Base-by-base conservation (phyloP, 768 basidiomycete species). In the Leccinum olivaceopallidum region DNA sequence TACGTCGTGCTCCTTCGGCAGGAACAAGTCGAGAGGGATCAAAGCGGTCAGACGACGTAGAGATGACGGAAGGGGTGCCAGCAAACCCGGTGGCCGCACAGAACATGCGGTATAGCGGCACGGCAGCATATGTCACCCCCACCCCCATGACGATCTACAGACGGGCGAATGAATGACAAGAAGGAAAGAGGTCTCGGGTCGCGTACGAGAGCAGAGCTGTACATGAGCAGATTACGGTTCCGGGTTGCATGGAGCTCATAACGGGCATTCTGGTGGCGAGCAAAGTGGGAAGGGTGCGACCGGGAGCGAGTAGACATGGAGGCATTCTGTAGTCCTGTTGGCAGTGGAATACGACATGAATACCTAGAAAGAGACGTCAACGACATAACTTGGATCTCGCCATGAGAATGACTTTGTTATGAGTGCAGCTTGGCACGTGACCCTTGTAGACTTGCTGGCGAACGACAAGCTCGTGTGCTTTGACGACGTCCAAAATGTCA, bases 61-160 rank as follows among this genome's bases (percentile, higher is more conserved):
- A 87, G 30, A 91, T 87, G 53, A 95, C 92, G 39, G 92, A 87
- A 14, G 97, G 97, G 26, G 94, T 95, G 4, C 97, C 97, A 22
- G 90, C 93, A 70, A 96, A 99, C 9, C 97, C 97, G 4, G 97
- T 99, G 14, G 95, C 93, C 7, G 94, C 90, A 74, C 97, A 99
- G 79, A 99, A 99, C 76, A 96, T 95, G 62, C 97, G 89, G 75
- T 99, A 99, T 16, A 98, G 81, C 0, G 97, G 97, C 1, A 98
- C 96, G 39, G 96, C 92, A 12, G 97, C 97, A 72, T 99, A 99
- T n/a, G 95, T 90, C 26, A 89, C 81, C 16, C 96, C 96, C 4
- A 91, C 76, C 3, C 86, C 89, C 30, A 88, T 67, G 30, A 97
- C 75, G 52, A 96, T 86, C 94, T 96, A 62, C 12, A 39, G 28